Base-by-base conservation (phyloP, 371 early-diverging fungal genomes). In the Mortierella polycephala region DNA sequence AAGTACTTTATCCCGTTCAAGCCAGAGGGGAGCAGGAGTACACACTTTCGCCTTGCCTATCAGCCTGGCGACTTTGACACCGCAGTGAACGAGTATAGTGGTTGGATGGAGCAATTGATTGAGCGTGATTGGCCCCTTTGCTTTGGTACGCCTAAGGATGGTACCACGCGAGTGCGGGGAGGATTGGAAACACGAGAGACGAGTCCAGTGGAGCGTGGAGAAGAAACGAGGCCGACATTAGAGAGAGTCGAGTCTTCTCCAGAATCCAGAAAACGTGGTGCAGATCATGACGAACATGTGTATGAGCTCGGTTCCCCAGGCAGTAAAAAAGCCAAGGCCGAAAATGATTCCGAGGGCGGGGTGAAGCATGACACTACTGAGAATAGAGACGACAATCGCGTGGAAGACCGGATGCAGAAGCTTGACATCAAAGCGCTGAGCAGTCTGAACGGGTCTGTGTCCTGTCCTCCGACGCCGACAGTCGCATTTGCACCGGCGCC, bases 71-170 rank as follows among this genome's bases (percentile, higher is more conserved):
- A 91, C 49, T 91, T 94, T 67, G 86, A 91, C 9, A 85, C 85
- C 14, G 94, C 96, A 0, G 83, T 89, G n/a, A 73, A 76, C 44
- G 87, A 88, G 30, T 96, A 96, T 75, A 80, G 85, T 18, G 75
- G 84, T 45, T 96, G 96, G 96, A 86, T 91, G 76, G 83, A 88
- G 13, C 83, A 85, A 20, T 80, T 96, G 50, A 83, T 88, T 39
- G 81, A 84, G 41, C 84, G 86, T 40, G 93, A 94, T 69, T 96
- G 95, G 94, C 94, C 94, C 0, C 75, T 87, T 14, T 93, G 92
- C 57, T 95, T 95, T 84, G 90, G 90, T 2, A 67, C 82, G n/a
- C 77, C 71, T 10, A 81, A 75, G 63, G 68, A 75, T 51, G 73
- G 73, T 21, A 66, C 71, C 12, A 57, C 75, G 11, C 64, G 62